These are phyloP conservation scores for Thelonectria discophora DNA, from an alignment of 2,329 filamentous ascomycete species.

Conservation along the genomic window DNA sequence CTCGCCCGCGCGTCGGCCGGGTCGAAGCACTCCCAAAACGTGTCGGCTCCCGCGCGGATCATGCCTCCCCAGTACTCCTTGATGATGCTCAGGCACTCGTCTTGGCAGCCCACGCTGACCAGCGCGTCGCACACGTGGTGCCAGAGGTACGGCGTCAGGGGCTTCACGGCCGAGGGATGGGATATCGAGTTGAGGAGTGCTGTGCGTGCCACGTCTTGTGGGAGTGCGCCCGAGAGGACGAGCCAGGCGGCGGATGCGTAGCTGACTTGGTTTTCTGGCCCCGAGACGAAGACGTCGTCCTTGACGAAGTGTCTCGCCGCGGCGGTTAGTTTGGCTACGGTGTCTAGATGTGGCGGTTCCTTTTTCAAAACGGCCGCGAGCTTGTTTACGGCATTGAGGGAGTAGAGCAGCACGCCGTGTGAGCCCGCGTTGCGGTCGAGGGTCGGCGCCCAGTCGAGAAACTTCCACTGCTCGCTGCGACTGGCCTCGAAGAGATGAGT, in stretches of 20 bases:
- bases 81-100: constrained; percentile 26
- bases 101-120: constrained; percentile 19
- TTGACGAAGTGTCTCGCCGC: constrained; percentile 17
- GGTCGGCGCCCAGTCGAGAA: constrained; percentile 23
- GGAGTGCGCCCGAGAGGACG: constrained; percentile 15
- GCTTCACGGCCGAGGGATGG: constrained; percentile 22
- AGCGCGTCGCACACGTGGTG: constrained; percentile 30
- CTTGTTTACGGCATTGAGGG: constrained; percentile 23
- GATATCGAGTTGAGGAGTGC: constrained; percentile 17
- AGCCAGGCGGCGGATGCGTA: constrained; percentile 27
- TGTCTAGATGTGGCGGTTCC: constrained; percentile 20
- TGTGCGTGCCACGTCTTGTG: constrained; percentile 5
- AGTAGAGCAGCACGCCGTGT: constrained; percentile 18
- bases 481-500: constrained; percentile 21
- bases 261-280: constrained; percentile 17
- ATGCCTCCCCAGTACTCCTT: constrained; percentile 30
- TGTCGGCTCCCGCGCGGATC: constrained; percentile 26
- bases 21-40: constrained; percentile 32
- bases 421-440: constrained; percentile 17
- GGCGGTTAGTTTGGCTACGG: constrained; percentile 18
- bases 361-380: constrained; percentile 9
- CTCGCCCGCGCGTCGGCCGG: constrained; percentile 23
- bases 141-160: constrained; percentile 29
- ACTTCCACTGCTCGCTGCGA: constrained; percentile 18
- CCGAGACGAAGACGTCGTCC: constrained; percentile 20